Conservation (phyloP, 2,329 filamentous ascomycete genomes). For the Paraphoma chrysanthemicola region DNA sequence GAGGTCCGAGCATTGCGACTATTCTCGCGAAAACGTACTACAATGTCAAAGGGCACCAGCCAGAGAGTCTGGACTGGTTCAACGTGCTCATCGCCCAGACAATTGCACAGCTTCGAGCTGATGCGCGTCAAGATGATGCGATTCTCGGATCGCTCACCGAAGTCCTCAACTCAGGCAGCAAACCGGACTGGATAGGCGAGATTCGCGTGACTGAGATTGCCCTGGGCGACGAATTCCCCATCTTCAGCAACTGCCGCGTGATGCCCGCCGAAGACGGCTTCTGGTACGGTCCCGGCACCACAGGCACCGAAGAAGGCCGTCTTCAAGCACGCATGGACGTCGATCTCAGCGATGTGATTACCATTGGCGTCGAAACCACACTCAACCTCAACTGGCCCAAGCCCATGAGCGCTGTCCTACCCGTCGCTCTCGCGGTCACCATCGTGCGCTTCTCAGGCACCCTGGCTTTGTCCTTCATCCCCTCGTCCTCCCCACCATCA, state of each 20-base stretch:
- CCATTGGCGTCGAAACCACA: slow-evolving; percentile 91
- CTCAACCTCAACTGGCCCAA: slow-evolving; percentile 94
- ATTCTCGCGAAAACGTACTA: slow-evolving; percentile 98
- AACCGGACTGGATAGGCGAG: slow-evolving; percentile 91
- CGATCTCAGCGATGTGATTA: slow-evolving; percentile 94
- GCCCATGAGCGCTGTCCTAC: slow-evolving; percentile 84
- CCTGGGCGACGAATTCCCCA: slow-evolving; percentile 95
- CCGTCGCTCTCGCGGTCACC: slow-evolving; percentile 88
- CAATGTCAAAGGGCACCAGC: slow-evolving; percentile 93
- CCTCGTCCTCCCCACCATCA: slow-evolving; percentile 56
- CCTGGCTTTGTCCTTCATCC: slow-evolving; percentile 90
- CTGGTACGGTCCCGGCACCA: slow-evolving; percentile 50
- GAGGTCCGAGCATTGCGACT: slow-evolving; percentile 87
- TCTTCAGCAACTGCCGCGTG: slow-evolving; percentile 96
- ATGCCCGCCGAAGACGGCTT: slow-evolving; percentile 86
- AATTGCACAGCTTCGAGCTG: slow-evolving; percentile 91
- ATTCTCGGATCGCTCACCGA: slow-evolving; percentile 86
- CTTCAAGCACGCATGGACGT: slow-evolving; percentile 97
- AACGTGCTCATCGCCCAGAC: slow-evolving; percentile 97
- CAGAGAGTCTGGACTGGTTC: slow-evolving; percentile 98
- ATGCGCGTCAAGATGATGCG: slow-evolving; percentile 89
- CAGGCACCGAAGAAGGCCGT: slow-evolving; percentile 70
- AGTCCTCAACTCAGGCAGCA: slow-evolving; percentile 82
- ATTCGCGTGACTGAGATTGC: slow-evolving; percentile 94
- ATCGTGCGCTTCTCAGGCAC: slow-evolving; percentile 96